Evolutionary conservation across 257 asterid genomes (phyloP).

Genomic region (Solanum lycopersicoides): DNA sequence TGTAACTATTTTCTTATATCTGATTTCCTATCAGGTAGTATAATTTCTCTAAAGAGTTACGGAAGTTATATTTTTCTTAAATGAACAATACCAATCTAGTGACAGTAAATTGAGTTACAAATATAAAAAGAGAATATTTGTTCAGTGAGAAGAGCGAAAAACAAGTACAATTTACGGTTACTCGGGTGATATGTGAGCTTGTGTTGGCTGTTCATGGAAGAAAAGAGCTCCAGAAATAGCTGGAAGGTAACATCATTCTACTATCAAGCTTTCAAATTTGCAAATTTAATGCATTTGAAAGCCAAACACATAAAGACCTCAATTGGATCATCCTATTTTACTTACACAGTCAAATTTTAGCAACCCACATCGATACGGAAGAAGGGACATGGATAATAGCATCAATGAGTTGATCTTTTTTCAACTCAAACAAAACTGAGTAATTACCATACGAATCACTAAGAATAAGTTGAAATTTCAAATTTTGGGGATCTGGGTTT

Average conservation of each 20-base stretch:
- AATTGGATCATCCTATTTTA: slow-evolving; percentile 45
- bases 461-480: slow-evolving; percentile 51
- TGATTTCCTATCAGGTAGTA: not conserved
- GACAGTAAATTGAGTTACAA: not conserved
- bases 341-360: slow-evolving; percentile 15
- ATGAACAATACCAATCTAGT: not conserved
- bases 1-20: not conserved
- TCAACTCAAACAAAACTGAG: slow-evolving; percentile 74
- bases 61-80: not conserved
- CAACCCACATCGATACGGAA: slow-evolving; percentile 40
- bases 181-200: not conserved
- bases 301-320: slow-evolving; percentile 46
- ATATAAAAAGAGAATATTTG: not conserved
- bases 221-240: not conserved
- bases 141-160: not conserved
- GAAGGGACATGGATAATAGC: slow-evolving; percentile 47
- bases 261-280: slow-evolving; percentile 17
- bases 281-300: slow-evolving; percentile 63
- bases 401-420: slow-evolving; percentile 24
- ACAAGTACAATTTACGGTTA: not conserved
- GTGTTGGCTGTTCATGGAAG: not conserved
- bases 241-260: not conserved
- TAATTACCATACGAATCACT: slow-evolving; percentile 53
- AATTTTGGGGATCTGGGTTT: slow-evolving; percentile 31
- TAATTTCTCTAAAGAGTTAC: not conserved